Evolutionary conservation across 495 filamentous ascomycete genomes (phyloP).

Genomic region (Cercophora sp.): DNA sequence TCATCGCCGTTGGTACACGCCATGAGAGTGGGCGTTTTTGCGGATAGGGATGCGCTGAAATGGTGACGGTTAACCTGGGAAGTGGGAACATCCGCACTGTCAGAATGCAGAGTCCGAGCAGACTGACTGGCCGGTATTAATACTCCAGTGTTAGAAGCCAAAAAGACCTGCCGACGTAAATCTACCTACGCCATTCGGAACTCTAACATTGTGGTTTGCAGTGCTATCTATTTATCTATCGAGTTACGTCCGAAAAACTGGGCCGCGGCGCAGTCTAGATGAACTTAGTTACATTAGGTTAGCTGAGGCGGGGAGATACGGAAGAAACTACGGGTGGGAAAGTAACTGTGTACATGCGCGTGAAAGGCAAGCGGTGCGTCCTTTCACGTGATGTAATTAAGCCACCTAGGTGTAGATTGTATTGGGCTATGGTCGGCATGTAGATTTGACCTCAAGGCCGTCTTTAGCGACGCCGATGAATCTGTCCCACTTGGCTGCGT

Average conservation of each 20-base stretch:
- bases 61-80: constrained; percentile 7
- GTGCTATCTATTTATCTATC: constrained; percentile 1
- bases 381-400: too few species aligned
- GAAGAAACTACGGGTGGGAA: constrained; percentile 3
- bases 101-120: constrained; percentile 6
- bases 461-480: too few species aligned
- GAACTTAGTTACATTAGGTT: background rate
- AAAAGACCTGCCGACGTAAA: constrained; percentile 9
- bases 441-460: too few species aligned
- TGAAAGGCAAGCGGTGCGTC: constrained; percentile 1
- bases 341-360: constrained; percentile 3
- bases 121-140: constrained; percentile 7
- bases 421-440: too few species aligned
- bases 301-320: constrained; percentile 2
- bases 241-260: constrained; percentile 8
- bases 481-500: too few species aligned
- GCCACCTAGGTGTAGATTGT: too few species aligned
- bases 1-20: constrained; percentile 3
- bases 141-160: constrained; percentile 2
- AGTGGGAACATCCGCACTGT: constrained; percentile 4
- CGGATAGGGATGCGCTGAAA: constrained; percentile 12
- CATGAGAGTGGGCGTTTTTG: constrained; percentile 7
- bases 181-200: background rate
- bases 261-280: constrained; percentile 1
- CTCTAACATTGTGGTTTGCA: constrained; percentile 1